phyloP scores from a whole-genome alignment of 139 green algal genomes.

The Chlorella sp. region DNA sequence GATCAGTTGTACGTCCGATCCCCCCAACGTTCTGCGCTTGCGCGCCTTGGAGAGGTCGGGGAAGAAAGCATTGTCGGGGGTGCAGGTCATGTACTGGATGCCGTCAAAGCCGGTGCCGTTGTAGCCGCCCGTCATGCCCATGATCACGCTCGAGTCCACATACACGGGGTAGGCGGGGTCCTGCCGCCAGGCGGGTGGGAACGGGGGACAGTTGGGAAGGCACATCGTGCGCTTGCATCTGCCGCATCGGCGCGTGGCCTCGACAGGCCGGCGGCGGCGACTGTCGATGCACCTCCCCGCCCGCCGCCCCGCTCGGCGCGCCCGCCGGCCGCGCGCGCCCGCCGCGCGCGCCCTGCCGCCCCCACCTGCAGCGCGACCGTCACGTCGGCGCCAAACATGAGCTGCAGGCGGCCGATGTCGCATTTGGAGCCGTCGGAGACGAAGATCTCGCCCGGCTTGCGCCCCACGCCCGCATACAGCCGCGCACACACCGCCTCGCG shows the following conservation, averaged over 20 bases:
- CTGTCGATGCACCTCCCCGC: too few species aligned
- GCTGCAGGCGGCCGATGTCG: constrained; percentile 96
- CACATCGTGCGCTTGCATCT: too few species aligned
- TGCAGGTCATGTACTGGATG: constrained; percentile 96
- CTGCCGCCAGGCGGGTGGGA: constrained; percentile 51
- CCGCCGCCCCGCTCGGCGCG: too few species aligned
- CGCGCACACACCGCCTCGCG: constrained; percentile 76
- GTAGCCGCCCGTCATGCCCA: constrained; percentile 91
- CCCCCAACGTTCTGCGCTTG: too few species aligned
- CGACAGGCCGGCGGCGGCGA: too few species aligned
- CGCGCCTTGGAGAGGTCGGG: constrained; percentile 84
- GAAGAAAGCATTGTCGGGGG: constrained; percentile 96
- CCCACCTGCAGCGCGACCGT: constrained; percentile 60
- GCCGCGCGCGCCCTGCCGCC: too few species aligned
- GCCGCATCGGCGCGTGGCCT: too few species aligned
- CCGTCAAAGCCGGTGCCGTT: constrained; percentile 83
- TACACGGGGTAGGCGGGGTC: constrained; percentile 99
- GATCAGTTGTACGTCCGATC: too few species aligned
- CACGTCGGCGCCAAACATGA: constrained; percentile 75
- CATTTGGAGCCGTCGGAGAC: constrained; percentile 98
- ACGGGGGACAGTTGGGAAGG: too few species aligned
- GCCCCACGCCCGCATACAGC: constrained; percentile 80
- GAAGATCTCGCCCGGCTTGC: constrained; percentile 89
- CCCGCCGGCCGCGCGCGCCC: too few species aligned
- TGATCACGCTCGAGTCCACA: constrained; percentile 98